Base-by-base conservation (phyloP, 805 yeast genomes). In the Metschnikowia santaceciliae region DNA sequence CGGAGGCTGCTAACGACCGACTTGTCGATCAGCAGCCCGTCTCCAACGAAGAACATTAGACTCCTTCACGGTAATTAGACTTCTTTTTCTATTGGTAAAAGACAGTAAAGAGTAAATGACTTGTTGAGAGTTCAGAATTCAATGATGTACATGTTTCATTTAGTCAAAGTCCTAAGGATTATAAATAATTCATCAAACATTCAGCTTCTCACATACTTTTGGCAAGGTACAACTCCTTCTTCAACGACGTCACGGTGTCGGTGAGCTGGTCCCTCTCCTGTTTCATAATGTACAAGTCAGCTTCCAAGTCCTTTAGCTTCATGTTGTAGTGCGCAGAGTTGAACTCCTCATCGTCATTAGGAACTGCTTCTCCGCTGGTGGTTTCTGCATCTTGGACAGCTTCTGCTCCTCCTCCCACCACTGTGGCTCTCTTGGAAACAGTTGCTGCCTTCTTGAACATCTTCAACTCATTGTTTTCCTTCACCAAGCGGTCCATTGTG, bases 181-280 rank as follows among this genome's bases (percentile, higher is more conserved):
- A 8, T 26, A 26, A 26, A 26, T 26, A 26, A 8, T 10, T 8
- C 20, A 38, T 38, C 40, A 19, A 38, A 23, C 23, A 39, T 22
- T 22, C 17, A 33, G 30, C 23, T 33, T 22, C 46, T 39, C 43
- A 42, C 2, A 17, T 40, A 35, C 47, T 44, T 26, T 35, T 48
- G 14, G 60, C 59, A 47, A 64, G 54, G 63, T 66, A 66, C 52
- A 85, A 67, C 58, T 79, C 80, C 64, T 85, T 86, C 68, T 85
- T 84, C 63, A 85, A 69, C 0, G 72, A 59, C 32, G 81, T 63
- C 14, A 83, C 79, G 52, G 77, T 83, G 20, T 82, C 86, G 61
- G 82, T 84, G 65, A 88, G 72, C 59, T 84, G 86, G 62, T 90
- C 94, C 56, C 95, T 78, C 68, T 90, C 97, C 68, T 89, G 92